phyloP scores from a whole-genome alignment of 345 rosid species.

The Eucalyptus microcorys region DNA sequence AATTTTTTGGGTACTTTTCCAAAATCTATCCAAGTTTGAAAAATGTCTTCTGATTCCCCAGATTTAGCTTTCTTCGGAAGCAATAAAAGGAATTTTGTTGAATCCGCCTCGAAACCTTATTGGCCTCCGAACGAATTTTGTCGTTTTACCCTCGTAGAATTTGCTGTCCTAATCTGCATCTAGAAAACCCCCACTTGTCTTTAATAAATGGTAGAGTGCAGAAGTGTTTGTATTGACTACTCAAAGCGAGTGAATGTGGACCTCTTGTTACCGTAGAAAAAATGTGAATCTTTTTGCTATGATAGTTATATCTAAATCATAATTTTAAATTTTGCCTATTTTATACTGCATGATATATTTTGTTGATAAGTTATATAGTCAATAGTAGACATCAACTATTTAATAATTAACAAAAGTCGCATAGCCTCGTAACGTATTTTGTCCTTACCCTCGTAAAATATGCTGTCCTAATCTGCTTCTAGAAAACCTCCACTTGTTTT shows the following conservation, averaged over 20 bases:
- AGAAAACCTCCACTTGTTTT: background rate
- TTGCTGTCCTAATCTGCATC: background rate
- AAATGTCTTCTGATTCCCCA: background rate
- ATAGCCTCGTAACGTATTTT: background rate
- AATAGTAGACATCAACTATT: background rate
- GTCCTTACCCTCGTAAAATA: background rate
- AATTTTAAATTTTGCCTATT: too few species aligned
- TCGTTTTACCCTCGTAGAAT: background rate
- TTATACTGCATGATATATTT: too few species aligned
- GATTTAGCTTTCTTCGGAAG: background rate
- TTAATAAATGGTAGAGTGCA: background rate
- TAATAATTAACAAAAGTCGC: too few species aligned
- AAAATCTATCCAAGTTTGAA: background rate
- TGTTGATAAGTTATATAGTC: background rate
- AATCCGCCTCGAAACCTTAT: background rate
- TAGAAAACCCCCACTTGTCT: background rate
- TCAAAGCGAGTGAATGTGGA: background rate
- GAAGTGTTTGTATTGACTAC: background rate
- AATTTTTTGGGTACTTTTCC: background rate
- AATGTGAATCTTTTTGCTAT: background rate
- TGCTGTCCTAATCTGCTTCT: background rate
- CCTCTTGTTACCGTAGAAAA: background rate
- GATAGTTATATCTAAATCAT: background rate
- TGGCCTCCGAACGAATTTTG: background rate
- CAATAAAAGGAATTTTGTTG: background rate